A percentile compares a stretch with the other conserved stretches of the same genome.
These are phyloP conservation scores for Nothopassalora personata DNA, from an alignment of 2,329 filamentous ascomycete species.

Conservation along the genomic window DNA sequence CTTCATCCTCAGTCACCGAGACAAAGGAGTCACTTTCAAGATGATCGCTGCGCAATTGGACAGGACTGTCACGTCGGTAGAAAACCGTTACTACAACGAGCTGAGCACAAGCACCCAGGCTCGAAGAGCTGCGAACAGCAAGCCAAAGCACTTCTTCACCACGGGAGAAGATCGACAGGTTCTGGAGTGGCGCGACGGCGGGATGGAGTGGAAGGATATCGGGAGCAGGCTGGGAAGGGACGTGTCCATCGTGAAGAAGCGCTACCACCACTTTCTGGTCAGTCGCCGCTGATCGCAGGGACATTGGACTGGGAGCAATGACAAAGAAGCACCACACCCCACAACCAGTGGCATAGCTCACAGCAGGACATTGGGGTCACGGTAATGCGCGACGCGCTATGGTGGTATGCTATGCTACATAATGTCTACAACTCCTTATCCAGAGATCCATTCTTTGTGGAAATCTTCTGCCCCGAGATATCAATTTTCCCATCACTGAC, in stretches of 20 bases:
- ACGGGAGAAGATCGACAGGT: background rate
- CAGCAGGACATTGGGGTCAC: background rate
- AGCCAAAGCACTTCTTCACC: background rate
- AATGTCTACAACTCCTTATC: constrained; percentile 17
- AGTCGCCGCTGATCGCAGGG: no score
- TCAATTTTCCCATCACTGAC: constrained; percentile 41
- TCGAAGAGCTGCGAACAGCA: no score
- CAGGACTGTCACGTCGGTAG: no score
- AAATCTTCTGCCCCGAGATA: constrained; percentile 10
- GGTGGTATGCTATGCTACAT: background rate
- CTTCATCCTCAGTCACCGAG: no score
- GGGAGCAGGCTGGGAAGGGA: background rate
- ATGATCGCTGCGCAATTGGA: no score
- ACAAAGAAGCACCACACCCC: background rate
- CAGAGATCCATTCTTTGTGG: background rate
- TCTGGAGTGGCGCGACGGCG: background rate
- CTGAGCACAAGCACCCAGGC: no score
- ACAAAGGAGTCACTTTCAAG: no score
- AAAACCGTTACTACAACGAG: no score
- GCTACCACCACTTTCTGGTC: background rate
- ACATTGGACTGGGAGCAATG: no score
- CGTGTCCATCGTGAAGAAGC: background rate
- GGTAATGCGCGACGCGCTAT: background rate
- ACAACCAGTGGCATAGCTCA: background rate
- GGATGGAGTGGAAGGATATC: background rate